phyloP scores from a whole-genome alignment of 495 filamentous ascomycete genomes.

The Lasiosphaeria ovina region DNA sequence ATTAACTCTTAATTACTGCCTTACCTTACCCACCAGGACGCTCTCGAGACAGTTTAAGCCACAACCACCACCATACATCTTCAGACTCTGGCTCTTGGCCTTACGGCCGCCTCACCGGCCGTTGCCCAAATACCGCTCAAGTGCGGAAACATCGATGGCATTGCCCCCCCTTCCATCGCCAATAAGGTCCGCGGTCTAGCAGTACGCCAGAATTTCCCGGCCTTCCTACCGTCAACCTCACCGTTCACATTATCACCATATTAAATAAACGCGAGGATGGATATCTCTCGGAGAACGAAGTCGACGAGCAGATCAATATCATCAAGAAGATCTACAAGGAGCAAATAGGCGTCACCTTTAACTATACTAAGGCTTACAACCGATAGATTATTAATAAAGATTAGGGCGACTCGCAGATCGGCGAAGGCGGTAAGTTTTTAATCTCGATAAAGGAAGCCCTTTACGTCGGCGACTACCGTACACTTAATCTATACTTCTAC shows the following conservation, averaged over 20 bases:
- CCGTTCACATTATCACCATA: constrained; percentile 6
- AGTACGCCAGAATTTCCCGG: constrained; percentile 6
- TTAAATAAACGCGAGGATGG: constrained; percentile 1
- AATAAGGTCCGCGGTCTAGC: background rate
- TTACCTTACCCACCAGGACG: too few species aligned
- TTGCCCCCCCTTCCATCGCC: background rate
- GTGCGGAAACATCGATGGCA: constrained; percentile 1
- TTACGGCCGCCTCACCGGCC: constrained; percentile 3
- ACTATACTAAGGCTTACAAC: constrained; percentile 9
- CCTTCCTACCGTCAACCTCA: constrained; percentile 4
- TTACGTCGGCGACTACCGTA: constrained; percentile 8
- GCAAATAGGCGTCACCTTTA: constrained; percentile 7
- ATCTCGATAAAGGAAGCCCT: constrained; percentile 5
- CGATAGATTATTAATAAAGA: constrained; percentile 3
- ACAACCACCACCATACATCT: constrained; percentile 9
- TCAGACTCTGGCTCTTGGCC: constrained; percentile 1
- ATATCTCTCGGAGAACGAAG: constrained; percentile 8
- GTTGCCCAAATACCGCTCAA: constrained; percentile 1
- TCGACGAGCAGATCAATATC: constrained; percentile 8
- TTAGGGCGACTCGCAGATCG: constrained; percentile 1
- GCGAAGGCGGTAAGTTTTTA: background rate
- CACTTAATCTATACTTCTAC: constrained; percentile 5
- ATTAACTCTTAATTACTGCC: too few species aligned
- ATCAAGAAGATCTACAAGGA: constrained; percentile 7
- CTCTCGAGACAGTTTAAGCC: too few species aligned